Evolutionary conservation across 495 filamentous ascomycete genomes (phyloP), one percentile per base, ranked within the genome.

Genomic region (Aspergillus homomorphus): DNA sequence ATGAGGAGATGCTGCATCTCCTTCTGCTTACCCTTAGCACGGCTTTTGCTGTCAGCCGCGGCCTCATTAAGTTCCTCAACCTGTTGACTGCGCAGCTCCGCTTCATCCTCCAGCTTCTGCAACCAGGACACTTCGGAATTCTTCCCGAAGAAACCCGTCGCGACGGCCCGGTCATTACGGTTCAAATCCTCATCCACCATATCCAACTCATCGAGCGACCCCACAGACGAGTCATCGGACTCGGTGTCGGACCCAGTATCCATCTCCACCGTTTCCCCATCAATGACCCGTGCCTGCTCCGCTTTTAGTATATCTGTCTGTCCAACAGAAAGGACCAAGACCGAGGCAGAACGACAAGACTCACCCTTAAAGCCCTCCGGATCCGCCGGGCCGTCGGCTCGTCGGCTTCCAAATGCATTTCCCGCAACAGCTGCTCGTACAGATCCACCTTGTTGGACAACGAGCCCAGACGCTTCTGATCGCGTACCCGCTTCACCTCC

Each of bases 91-190:
- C 59, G 59, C n/a, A 44, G 44, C 21, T 60, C 62, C 5, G 67
- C 63, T 20, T 62, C 68, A 51, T 73, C 64, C 15, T 74, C 69
- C 7, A 78, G 51, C 51, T 68, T 66, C 57, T 81, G 82, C 58
- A 87, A 79, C 86, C 86, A 88, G 23, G 74, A 67, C 20, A 87
- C 66, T 45, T 85, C 84, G 0, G 85, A 88, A 50, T 77, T 85
- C 61, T 86, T 87, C 20, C 86, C 86, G 55, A 86, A 74, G 65
- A 80, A 87, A 0, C 86, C 86, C 19, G 78, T 80, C 0, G 77
- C 74, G 14, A 78, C 67, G 21, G 75, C 69, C 18, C 66, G 71
- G 45, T 80, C 77, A 45, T 68, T 81, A 5, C 74, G 77, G 62
- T 84, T 83, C 16, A 81, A 62, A 57, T 88, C 86, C 58, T 87